Percentiles rank a stretch among this genome's conserved stretches.
Conservation (phyloP, 2,329 filamentous ascomycete species). For the Bipolaris oryzae region DNA sequence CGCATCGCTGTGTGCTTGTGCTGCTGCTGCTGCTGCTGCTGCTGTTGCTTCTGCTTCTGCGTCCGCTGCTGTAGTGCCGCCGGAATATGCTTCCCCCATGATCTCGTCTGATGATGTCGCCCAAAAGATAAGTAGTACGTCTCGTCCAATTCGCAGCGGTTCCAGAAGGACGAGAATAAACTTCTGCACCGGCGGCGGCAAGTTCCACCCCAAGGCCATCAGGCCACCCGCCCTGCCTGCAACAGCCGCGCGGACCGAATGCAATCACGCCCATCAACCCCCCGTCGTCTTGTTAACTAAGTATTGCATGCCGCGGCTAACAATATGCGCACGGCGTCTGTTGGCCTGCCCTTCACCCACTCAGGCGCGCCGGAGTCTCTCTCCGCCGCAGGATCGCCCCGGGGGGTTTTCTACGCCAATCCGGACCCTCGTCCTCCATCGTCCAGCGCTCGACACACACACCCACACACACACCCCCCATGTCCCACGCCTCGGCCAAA, state of each 20-base stretch:
- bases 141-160: too few species aligned
- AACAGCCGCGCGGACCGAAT: conserved; percentile 3
- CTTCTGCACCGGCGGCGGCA: background rate
- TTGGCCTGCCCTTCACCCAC: conserved; percentile 2
- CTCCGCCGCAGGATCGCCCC: conserved; percentile 12
- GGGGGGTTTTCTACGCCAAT: conserved; percentile 7
- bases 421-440: background rate
- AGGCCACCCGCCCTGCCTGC: too few species aligned
- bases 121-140: too few species aligned
- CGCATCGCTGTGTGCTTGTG: background rate
- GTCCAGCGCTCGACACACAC: background rate
- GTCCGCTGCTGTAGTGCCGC: background rate
- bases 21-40: too few species aligned
- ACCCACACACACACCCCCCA: background rate
- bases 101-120: too few species aligned
- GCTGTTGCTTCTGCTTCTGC: too few species aligned
- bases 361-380: background rate
- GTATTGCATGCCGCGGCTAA: background rate
- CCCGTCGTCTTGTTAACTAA: background rate
- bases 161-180: too few species aligned
- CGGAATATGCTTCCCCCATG: conserved; percentile 5
- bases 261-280: background rate
- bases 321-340: background rate
- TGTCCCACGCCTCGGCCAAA: too few species aligned
- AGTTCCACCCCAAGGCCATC: too few species aligned